These are phyloP conservation scores for Ophiobolus disseminans DNA, from an alignment of 2,329 filamentous ascomycete species.

Conservation along the genomic window DNA sequence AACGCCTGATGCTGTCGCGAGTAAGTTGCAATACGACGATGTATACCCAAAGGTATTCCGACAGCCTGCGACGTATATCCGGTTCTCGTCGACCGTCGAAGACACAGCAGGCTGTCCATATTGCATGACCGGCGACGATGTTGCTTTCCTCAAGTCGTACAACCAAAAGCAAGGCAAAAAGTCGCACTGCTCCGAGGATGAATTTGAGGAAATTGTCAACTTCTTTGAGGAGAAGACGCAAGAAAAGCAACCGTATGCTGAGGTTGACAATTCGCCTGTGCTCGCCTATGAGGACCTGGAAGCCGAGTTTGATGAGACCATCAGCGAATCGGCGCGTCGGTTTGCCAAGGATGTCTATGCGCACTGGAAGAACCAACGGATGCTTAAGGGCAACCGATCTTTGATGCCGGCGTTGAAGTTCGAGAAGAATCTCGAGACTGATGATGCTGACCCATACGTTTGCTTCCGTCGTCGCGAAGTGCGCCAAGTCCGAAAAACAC, in stretches of 20 bases:
- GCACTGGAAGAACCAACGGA: constrained; percentile 81
- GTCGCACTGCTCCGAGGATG: constrained; percentile 79
- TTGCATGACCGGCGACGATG: constrained; percentile 93
- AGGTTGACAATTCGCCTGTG: constrained; percentile 86
- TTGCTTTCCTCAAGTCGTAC: constrained; percentile 80
- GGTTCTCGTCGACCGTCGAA: constrained; percentile 97
- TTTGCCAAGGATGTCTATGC: constrained; percentile 84
- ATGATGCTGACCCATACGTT: constrained; percentile 96
- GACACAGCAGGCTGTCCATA: constrained; percentile 90
- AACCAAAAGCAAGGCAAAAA: constrained; percentile 75
- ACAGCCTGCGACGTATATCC: constrained; percentile 91
- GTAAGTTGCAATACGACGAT: constrained; percentile 81
- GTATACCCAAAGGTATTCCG: constrained; percentile 82
- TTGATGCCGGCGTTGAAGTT: constrained; percentile 86
- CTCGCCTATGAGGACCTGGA: constrained; percentile 65
- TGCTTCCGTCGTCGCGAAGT: constrained; percentile 97
- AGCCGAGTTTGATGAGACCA: constrained; percentile 66
- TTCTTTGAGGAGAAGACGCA: constrained; percentile 89
- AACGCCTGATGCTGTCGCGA: constrained; percentile 68
- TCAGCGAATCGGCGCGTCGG: constrained; percentile 61
- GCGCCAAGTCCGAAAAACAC: constrained; percentile 91
- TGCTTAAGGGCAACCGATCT: constrained; percentile 70
- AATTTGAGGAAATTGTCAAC: constrained; percentile 93
- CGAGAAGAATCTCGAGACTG: constrained; percentile 90
- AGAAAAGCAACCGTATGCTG: constrained; percentile 84